Percentiles rank a stretch among this genome's conserved stretches.
Conservation (phyloP, 305 asterid genomes). For the Fraxinus velutina region DNA sequence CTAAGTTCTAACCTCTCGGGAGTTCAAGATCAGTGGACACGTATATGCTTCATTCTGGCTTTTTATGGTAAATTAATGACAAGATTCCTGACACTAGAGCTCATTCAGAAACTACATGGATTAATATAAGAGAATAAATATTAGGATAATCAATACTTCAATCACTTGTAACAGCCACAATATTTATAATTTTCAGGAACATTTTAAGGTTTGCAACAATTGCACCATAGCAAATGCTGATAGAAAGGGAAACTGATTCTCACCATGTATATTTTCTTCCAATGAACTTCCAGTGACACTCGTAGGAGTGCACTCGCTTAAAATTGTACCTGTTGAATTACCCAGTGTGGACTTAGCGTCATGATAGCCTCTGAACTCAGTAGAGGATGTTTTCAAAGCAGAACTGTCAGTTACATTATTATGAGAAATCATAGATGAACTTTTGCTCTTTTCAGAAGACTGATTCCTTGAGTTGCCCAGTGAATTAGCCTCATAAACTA, state of each 20-base stretch:
- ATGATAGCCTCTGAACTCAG: constrained; percentile 34
- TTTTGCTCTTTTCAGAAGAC: constrained; percentile 29
- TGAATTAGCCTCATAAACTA: constrained; percentile 48
- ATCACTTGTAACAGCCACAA: neutral
- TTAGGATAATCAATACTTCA: neutral
- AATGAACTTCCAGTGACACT: constrained; percentile 29
- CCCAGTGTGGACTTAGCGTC: constrained; percentile 36
- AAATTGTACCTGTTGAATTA: constrained; percentile 31
- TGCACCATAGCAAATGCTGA: neutral
- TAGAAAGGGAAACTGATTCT: constrained; percentile 16
- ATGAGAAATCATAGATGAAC: constrained; percentile 30
- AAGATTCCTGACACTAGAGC: neutral
- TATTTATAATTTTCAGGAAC: neutral
- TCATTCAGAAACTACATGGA: neutral
- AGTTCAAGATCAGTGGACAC: neutral
- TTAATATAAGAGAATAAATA: neutral
- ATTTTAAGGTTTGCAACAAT: neutral
- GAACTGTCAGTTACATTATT: constrained; percentile 33
- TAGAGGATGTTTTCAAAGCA: constrained; percentile 31
- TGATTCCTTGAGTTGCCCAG: constrained; percentile 37
- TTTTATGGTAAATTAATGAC: neutral
- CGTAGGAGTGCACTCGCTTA: constrained; percentile 33
- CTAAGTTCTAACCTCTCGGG: neutral
- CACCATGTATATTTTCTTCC: constrained; percentile 33
- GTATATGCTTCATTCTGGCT: neutral